Conservation (phyloP, 345 rosid species). For the Odontarrhena argentea region DNA sequence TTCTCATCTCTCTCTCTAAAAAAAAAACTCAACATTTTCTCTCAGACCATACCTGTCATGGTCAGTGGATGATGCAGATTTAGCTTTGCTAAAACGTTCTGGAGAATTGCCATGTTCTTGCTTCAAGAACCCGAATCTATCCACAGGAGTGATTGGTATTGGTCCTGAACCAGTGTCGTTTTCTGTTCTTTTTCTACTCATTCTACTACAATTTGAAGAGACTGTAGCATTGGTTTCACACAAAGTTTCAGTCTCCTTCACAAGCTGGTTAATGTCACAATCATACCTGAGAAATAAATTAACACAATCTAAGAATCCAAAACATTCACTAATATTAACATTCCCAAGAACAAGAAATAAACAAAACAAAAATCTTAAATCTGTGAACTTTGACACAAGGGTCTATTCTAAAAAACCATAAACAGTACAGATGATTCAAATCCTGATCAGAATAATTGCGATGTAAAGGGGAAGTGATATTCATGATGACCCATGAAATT, state of each 20-base stretch:
- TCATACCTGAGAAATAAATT: not conserved
- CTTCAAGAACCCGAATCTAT: constrained; percentile 77
- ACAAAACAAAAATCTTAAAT: constrained; percentile 1
- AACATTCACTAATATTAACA: constrained; percentile 13
- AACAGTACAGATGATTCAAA: not conserved
- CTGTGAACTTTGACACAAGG: not conserved
- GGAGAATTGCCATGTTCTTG: constrained; percentile 58
- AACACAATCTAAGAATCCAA: not conserved
- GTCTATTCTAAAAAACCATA: not conserved
- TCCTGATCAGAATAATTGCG: not conserved
- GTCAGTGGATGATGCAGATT: constrained; percentile 49
- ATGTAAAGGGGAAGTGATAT: not conserved
- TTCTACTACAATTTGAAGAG: constrained; percentile 44
- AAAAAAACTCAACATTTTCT: not conserved
- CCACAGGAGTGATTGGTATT: constrained; percentile 56
- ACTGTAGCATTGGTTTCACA: constrained; percentile 24
- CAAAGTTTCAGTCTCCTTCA: constrained; percentile 26
- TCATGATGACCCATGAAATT: not conserved
- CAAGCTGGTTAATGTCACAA: constrained; percentile 19
- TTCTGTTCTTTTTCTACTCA: constrained; percentile 67
- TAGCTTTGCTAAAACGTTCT: constrained; percentile 42
- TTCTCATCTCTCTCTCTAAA: not conserved
- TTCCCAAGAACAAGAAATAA: not conserved
- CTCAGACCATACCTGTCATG: constrained; percentile 53
- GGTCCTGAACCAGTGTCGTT: constrained; percentile 68